Conservation (phyloP, 2,329 filamentous ascomycete species). For the Diaporthe ilicicola region DNA sequence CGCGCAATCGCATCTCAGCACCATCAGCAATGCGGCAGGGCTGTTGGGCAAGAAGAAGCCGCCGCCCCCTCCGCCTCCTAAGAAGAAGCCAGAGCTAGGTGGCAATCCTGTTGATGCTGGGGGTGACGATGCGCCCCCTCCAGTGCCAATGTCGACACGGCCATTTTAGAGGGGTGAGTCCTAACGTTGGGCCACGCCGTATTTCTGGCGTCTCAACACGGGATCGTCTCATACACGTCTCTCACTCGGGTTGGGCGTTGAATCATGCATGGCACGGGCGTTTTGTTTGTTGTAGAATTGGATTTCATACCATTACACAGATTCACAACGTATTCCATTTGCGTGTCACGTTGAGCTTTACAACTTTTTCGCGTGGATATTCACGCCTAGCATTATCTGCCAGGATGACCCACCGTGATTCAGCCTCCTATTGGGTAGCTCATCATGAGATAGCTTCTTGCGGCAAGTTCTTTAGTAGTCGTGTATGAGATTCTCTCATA, state of each 20-base stretch:
- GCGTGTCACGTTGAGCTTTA: too few relatives aligned
- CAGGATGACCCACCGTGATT: not conserved
- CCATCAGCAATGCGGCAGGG: conserved; percentile 32
- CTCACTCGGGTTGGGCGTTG: not conserved
- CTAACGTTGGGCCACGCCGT: not conserved
- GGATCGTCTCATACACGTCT: not conserved
- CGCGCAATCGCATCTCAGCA: conserved; percentile 26
- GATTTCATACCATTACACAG: not conserved
- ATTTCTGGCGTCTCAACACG: not conserved
- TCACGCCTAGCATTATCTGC: not conserved
- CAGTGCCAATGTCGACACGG: conserved; percentile 60
- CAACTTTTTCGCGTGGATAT: not conserved
- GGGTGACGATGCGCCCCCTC: conserved; percentile 53
- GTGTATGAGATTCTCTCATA: not conserved
- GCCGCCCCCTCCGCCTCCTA: conserved; percentile 58
- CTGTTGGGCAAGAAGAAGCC: conserved; percentile 61
- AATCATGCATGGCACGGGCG: conserved; percentile 26
- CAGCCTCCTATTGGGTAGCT: too few relatives aligned
- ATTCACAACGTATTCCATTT: not conserved
- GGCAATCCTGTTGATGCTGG: conserved; percentile 29
- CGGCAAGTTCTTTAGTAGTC: not conserved
- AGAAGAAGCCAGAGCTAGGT: conserved; percentile 55
- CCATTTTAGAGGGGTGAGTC: conserved; percentile 51
- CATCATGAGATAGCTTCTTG: not conserved
- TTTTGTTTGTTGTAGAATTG: conserved; percentile 9